Base-by-base conservation (phyloP, 2,329 filamentous ascomycete species). In the Acrocalymma vagum region DNA sequence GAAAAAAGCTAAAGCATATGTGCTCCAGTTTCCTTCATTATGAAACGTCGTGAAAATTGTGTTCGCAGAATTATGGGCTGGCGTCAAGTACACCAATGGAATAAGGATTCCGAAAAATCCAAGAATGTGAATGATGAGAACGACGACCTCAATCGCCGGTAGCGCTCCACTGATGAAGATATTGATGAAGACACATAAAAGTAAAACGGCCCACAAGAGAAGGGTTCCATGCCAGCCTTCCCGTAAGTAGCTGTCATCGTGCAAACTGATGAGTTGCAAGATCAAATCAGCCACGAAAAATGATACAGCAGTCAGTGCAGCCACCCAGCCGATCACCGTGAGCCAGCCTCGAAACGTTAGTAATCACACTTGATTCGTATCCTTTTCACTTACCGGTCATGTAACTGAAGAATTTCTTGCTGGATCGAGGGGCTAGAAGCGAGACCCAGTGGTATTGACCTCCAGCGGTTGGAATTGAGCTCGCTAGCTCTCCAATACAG, bases 81-180 rank as follows among this genome's bases (percentile, higher is more conserved):
- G 69, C 1, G 64, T 58, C 15, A 69, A 40, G 27, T 69, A 69
- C 3, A 66, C 61, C 31, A 69, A 13, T 0, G 65, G 62, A 16
- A 80, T 74, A 9, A 81, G 58, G 38, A 80, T 75, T 0, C 72
- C 78, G 41, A 81, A 77, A 54, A 80, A 77, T 4, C 78, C 78
- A 10, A 76, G 55, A n/a, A 80, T 63, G 41, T 81, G 78, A 4
- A 81, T 53, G 17, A 78, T 68, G 6, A 80, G 60, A 15, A 78
- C 68, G 10, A 76, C 48, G 1, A 74, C 73, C 55, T 83, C 79
- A 28, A 79, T 67, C 1, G 71, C 60, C 0, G 78, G 78, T 3
- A 81, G 62, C 3, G 73, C 58, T 4, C 69, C 69, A 6, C 74
- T 76, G 10, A 74, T 63, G 18, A 78, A 69, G 2, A 73, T 70